These are phyloP conservation scores for Diplodia mutila DNA, from an alignment of 2,329 filamentous ascomycete genomes.

Conservation along the genomic window DNA sequence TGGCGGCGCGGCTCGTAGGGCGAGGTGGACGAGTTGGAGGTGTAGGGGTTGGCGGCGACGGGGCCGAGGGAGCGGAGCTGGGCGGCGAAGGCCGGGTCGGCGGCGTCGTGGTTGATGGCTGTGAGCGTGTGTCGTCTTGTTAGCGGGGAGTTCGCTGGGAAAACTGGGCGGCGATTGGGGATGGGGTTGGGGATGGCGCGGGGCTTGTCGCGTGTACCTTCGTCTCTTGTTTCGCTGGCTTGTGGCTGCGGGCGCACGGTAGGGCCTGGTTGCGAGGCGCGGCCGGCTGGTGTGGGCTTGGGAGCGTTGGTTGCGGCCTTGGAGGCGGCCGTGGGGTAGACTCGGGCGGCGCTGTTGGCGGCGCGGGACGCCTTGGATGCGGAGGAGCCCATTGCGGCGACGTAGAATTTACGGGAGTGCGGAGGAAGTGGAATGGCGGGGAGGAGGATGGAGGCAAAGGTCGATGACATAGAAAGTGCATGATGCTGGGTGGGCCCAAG, in stretches of 20 bases:
- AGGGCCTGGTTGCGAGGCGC: constrained; percentile 42
- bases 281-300: constrained; percentile 36
- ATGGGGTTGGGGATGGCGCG: no score
- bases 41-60: constrained; percentile 61
- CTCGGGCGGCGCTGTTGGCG: constrained; percentile 55
- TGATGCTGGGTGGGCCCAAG: not conserved
- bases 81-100: constrained; percentile 71
- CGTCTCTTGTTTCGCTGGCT: constrained; percentile 43
- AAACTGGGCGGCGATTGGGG: no score
- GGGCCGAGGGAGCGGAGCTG: constrained; percentile 72
- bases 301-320: constrained; percentile 37
- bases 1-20: constrained; percentile 32
- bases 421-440: not conserved
- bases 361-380: constrained; percentile 60
- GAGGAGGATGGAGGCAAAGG: not conserved
- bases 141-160: not conserved
- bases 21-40: constrained; percentile 60
- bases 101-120: constrained; percentile 64
- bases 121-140: not conserved
- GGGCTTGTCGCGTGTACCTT: constrained; percentile 38
- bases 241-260: constrained; percentile 46
- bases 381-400: constrained; percentile 58
- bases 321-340: constrained; percentile 58
- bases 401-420: not conserved
- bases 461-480: constrained; percentile 6